Evolutionary conservation across 176 grass and related monocot species (phyloP).

Genomic region (Dactylis glomerata): DNA sequence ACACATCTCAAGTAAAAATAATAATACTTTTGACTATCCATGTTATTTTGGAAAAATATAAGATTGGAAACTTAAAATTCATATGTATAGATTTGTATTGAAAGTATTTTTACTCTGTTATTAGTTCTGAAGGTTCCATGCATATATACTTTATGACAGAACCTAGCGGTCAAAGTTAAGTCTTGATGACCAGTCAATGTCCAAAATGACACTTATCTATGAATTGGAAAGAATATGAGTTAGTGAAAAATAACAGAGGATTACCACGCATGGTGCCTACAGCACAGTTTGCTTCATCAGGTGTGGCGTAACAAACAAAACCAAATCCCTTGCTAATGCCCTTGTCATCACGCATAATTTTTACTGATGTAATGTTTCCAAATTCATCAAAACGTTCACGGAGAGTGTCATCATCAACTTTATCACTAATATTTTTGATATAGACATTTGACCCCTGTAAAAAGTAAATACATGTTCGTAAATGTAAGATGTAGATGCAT

Average conservation of each 20-base stretch:
- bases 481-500: neutral
- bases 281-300: slow-evolving; percentile 70
- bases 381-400: slow-evolving; percentile 61
- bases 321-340: slow-evolving; percentile 88
- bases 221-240: neutral
- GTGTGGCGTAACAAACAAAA: slow-evolving; percentile 72
- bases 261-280: slow-evolving; percentile 70
- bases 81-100: neutral
- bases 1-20: neutral
- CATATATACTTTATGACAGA: neutral
- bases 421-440: slow-evolving; percentile 77
- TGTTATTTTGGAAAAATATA: neutral
- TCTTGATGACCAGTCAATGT: neutral
- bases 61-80: neutral
- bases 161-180: neutral
- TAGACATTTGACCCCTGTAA: slow-evolving; percentile 74
- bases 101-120: neutral
- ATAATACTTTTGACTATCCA: neutral
- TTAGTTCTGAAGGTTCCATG: neutral
- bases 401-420: slow-evolving; percentile 59
- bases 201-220: neutral
- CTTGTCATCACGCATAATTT: slow-evolving; percentile 80
- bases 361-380: slow-evolving; percentile 71
- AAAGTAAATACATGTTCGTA: slow-evolving; percentile 3
- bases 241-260: neutral